A percentile compares a stretch with the other conserved stretches of the same genome.
These are phyloP conservation scores for Exophiala sideris DNA, from an alignment of 2,329 filamentous ascomycete species.

Conservation along the genomic window DNA sequence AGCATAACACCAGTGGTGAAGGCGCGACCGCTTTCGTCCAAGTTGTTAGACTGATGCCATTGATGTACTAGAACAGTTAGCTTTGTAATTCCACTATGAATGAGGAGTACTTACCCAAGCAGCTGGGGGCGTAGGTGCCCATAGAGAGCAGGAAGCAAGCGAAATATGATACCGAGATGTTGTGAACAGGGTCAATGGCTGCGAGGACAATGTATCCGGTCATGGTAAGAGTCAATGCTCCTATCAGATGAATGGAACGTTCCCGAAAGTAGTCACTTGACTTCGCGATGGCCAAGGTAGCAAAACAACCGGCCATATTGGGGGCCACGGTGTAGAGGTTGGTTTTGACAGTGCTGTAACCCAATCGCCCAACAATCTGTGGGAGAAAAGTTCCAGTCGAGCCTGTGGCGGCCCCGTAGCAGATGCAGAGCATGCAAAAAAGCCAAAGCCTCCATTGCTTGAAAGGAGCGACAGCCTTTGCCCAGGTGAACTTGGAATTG, in stretches of 20 bases:
- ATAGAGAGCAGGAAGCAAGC: constrained; percentile 80
- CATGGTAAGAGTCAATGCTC: constrained; percentile 72
- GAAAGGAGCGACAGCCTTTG: constrained; percentile 52
- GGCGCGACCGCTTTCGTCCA: constrained; percentile 49
- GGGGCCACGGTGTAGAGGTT: constrained; percentile 81
- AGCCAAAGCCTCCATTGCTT: constrained; percentile 53
- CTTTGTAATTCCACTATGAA: no score
- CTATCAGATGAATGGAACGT: constrained; percentile 69
- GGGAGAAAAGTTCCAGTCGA: constrained; percentile 57
- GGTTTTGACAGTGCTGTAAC: constrained; percentile 59
- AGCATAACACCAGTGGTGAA: constrained; percentile 49
- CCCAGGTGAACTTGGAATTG: constrained; percentile 54
- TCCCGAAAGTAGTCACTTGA: constrained; percentile 63
- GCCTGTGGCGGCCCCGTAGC: constrained; percentile 58
- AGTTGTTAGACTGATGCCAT: constrained; percentile 63
- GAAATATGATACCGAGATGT: constrained; percentile 68
- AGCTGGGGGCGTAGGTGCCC: constrained; percentile 69
- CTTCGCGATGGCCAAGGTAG: constrained; percentile 71
- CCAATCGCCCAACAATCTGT: constrained; percentile 54
- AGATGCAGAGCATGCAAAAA: constrained; percentile 57
- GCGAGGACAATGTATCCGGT: constrained; percentile 77
- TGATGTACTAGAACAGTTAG: constrained; percentile 57
- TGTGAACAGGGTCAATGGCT: constrained; percentile 58
- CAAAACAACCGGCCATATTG: constrained; percentile 69
- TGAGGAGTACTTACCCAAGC: background rate